Conservation (phyloP, 331 rosid genomes). For the Cucumis variabilis region DNA sequence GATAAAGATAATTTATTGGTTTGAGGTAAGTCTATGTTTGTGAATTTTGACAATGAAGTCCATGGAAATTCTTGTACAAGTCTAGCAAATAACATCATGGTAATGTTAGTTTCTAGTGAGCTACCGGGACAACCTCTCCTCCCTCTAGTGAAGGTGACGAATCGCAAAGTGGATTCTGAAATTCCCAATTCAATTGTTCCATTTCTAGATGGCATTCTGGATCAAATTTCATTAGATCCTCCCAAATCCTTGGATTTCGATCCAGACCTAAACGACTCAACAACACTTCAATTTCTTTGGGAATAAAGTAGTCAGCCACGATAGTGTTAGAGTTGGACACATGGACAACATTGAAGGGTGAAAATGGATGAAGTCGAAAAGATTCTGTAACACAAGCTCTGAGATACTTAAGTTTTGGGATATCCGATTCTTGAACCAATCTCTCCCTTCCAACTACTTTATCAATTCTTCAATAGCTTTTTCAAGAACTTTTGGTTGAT, state of each 20-base stretch:
- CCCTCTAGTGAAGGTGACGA: neutral
- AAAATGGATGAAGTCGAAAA: slow-evolving; percentile 15
- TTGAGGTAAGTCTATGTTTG: neutral
- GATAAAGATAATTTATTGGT: neutral
- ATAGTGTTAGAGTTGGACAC: neutral
- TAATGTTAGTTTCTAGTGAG: neutral
- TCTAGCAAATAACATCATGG: neutral
- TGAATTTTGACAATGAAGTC: neutral
- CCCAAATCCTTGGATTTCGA: neutral
- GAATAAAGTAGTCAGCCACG: neutral
- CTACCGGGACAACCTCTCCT: neutral
- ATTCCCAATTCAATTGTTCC: neutral
- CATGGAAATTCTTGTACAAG: slow-evolving; percentile 8
- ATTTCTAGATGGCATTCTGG: neutral
- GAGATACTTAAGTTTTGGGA: slow-evolving; percentile 17
- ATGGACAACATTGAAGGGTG: neutral
- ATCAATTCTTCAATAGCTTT: neutral
- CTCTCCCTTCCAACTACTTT: slow-evolving; percentile 7
- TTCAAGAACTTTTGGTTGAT: slow-evolving; percentile 4
- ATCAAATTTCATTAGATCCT: neutral
- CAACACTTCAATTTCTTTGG: neutral
- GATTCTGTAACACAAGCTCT: neutral
- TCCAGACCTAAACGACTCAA: neutral
- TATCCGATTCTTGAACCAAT: neutral
- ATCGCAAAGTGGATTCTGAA: neutral